Evolutionary conservation across 2,329 filamentous ascomycete species (phyloP).

Genomic region (Ceratocystiopsis sp.): DNA sequence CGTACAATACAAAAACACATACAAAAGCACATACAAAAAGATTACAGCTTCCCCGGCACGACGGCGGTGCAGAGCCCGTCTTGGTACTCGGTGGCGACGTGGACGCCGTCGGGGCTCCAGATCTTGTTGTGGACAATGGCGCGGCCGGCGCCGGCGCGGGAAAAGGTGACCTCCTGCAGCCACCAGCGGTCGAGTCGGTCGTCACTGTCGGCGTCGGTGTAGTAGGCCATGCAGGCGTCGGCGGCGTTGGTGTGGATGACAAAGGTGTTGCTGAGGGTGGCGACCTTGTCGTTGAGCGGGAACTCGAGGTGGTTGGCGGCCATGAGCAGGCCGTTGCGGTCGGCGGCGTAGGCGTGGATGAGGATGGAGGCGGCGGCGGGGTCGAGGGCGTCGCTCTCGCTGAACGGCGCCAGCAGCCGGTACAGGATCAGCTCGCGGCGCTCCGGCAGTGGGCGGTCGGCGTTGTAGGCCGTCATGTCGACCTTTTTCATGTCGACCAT

Average conservation of each 20-base stretch:
- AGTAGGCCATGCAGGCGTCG: slow-evolving; percentile 27
- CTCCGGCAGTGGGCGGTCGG: slow-evolving; percentile 23
- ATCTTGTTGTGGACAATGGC: slow-evolving; percentile 31
- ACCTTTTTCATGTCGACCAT: slow-evolving; percentile 37
- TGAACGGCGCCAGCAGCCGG: slow-evolving; percentile 26
- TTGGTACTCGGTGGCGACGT: slow-evolving; percentile 37
- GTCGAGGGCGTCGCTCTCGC: slow-evolving; percentile 7
- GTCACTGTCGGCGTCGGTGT: not conserved
- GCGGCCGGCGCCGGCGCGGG: slow-evolving; percentile 27
- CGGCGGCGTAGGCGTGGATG: slow-evolving; percentile 32
- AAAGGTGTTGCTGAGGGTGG: slow-evolving; percentile 33
- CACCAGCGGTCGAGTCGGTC: slow-evolving; percentile 25
- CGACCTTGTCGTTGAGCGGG: slow-evolving; percentile 22
- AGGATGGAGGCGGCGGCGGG: slow-evolving; percentile 28
- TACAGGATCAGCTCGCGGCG: slow-evolving; percentile 32
- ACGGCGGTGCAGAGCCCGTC: slow-evolving; percentile 27
- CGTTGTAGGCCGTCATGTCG: slow-evolving; percentile 30
- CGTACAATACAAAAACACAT: too few species aligned
- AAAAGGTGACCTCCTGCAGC: slow-evolving; percentile 34
- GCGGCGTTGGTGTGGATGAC: slow-evolving; percentile 33
- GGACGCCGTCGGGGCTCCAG: slow-evolving; percentile 35
- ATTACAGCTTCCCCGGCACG: slow-evolving; percentile 6
- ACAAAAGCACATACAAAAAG: too few species aligned
- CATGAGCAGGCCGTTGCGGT: slow-evolving; percentile 38
- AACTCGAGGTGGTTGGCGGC: slow-evolving; percentile 30